Base-by-base conservation (phyloP, 306 rosid species). In the Malus orientalis region DNA sequence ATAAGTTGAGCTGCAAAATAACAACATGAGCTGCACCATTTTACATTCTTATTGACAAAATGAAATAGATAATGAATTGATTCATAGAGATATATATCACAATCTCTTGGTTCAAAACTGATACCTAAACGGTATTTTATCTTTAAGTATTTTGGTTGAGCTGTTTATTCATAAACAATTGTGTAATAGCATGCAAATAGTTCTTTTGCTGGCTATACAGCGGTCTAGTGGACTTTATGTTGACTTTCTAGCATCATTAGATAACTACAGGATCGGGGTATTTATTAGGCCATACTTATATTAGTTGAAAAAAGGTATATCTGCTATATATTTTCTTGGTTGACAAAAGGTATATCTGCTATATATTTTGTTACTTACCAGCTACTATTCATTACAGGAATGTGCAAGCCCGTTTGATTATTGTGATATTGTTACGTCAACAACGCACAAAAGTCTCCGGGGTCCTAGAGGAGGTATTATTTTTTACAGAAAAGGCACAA, bases 391-490 rank as follows among this genome's bases (percentile, higher is more conserved):
- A 5, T 51, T 44, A 19, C 88, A 95, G 98, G 97, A 88, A 81
- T 95, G 92, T 83, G 81, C 76, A 15, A 95, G 89, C 83, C 98
- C 98, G 73, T 94, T 95, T 83, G 98, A 91, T 22, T 88, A 85
- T 83, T 95, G 98, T 86, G 98, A 95, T 82, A 78, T 95, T 84
- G 95, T 95, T 68, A 95, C 98, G 22, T 95, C 98, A 36, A 95
- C 98, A 44, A 95, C 98, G 73, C 98, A 95, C 85, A 95, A 95
- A 86, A 90, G 98, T 82, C 97, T 95, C 79, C 93, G 98, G 62
- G 98, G 98, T 76, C 98, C 98, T 6, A 95, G 98, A 85, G 98
- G 98, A 53, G 98, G 98, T 64, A 95, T 95, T 81, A 95, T 95
- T 62, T 95, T 95, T 78, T 95, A 80, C 61, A 86, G 93, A 81